phyloP scores from a whole-genome alignment of 805 yeast species.

The Blastobotrys americana region DNA sequence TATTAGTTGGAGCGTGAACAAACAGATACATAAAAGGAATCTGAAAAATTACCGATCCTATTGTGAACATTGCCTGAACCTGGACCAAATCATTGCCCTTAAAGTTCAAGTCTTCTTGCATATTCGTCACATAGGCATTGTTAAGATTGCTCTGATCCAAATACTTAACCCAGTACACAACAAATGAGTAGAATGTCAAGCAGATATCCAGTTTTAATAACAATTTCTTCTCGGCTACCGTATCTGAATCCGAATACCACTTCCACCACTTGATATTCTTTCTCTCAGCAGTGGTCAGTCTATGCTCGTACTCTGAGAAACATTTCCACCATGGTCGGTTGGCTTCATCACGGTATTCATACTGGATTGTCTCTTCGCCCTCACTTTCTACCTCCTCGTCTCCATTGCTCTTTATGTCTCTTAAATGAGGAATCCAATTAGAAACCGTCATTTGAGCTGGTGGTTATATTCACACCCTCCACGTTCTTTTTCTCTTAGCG shows the following conservation, averaged over 20 bases:
- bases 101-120: conserved; percentile 50
- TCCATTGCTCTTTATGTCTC: conserved; percentile 1
- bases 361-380: neutral
- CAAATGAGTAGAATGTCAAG: conserved; percentile 48
- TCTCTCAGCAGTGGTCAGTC: conserved; percentile 6
- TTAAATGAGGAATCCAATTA: conserved; percentile 9
- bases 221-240: conserved; percentile 42
- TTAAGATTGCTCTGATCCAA: conserved; percentile 53
- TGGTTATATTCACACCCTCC: neutral
- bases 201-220: conserved; percentile 49
- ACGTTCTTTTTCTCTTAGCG: too few relatives aligned
- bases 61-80: conserved; percentile 50
- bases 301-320: conserved; percentile 12
- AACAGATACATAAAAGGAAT: conserved; percentile 54
- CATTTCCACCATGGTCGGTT: conserved; percentile 35
- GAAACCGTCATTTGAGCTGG: conserved; percentile 5
- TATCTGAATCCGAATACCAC: conserved; percentile 29
- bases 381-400: conserved; percentile 1
- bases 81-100: conserved; percentile 54
- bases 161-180: conserved; percentile 63
- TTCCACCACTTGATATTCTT: conserved; percentile 10
- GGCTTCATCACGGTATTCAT: conserved; percentile 19
- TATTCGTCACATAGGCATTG: conserved; percentile 61
- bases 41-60: conserved; percentile 55
- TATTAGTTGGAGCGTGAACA: conserved; percentile 49